Conservation (phyloP, 345 rosid species). For the Diplotaxis tenuifolia region DNA sequence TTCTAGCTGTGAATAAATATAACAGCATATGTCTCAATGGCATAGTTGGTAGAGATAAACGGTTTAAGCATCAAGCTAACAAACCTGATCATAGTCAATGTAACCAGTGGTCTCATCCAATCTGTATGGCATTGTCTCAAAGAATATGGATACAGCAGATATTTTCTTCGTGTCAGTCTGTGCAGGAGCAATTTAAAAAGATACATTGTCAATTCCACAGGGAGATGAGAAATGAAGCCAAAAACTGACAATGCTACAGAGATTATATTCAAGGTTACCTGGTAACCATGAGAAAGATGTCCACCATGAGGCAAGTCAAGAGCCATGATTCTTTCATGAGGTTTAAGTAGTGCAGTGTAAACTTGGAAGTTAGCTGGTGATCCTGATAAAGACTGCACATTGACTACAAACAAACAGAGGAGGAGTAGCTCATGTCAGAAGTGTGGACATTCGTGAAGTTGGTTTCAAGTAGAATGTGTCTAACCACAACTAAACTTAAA, state of each 20-base stretch:
- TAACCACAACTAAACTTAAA: neutral
- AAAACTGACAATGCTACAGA: neutral
- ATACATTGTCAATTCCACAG: neutral
- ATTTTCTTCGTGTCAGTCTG: slow-evolving; percentile 96
- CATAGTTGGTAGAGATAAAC: neutral
- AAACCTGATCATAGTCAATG: slow-evolving; percentile 92
- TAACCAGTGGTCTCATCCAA: slow-evolving; percentile 85
- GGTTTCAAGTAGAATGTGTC: neutral
- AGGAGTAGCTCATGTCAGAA: slow-evolving; percentile 19
- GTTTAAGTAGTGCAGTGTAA: slow-evolving; percentile 83
- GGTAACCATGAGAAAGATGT: slow-evolving; percentile 98
- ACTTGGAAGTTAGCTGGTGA: slow-evolving; percentile 96
- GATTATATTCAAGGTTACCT: slow-evolving; percentile 47
- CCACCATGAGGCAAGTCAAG: slow-evolving; percentile 99
- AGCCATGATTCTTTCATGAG: slow-evolving; percentile 97
- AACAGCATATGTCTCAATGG: slow-evolving; percentile 8
- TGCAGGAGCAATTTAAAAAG: slow-evolving; percentile 20
- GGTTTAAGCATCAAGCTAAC: neutral
- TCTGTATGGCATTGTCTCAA: slow-evolving; percentile 98
- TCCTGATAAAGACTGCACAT: slow-evolving; percentile 93
- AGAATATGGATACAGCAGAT: slow-evolving; percentile 93
- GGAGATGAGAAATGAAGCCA: neutral
- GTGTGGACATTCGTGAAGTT: neutral
- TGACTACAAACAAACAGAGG: slow-evolving; percentile 54
- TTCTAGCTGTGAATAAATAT: slow-evolving; percentile 58